Base-by-base conservation (phyloP, 257 asterid species). In the Plantago ovata region DNA sequence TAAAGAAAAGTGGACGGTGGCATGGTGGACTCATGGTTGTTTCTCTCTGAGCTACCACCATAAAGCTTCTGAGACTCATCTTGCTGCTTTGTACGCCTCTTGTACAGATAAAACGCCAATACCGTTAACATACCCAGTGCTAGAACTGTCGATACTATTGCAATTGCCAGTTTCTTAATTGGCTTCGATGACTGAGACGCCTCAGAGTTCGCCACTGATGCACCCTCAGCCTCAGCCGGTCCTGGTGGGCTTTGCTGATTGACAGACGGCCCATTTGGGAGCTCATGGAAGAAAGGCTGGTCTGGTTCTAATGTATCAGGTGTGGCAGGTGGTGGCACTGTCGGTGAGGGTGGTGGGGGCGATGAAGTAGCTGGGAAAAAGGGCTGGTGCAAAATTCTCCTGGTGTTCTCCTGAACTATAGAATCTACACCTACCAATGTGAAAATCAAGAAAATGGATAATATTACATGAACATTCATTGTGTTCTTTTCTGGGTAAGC, bases 371-470 rank as follows among this genome's bases (percentile, higher is more conserved):
- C 80, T 18, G 96, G 95, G 28, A 78, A 83, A 23, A 88, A 56
- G 2, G 95, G 96, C 20, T 92, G 95, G 60, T 92, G 98, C 14
- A 92, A 84, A 71, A 85, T 85, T 70, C 95, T 92, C 53, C 98
- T 82, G 62, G 42, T 61, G 21, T 19, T 64, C 20, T 53, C 65
- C 5, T 59, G 32, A 36, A 9, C 69, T 12, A 15, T 39, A 2
- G 47, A n/a, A 38, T 41, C 15, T 56, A 38, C 50, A 10, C 28
- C 13, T 1, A 57, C 39, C 46, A 40, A 21, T 57, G 62, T 39
- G 9, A 56, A 21, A 40, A 39, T 39, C 39, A 56, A 40, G 62
- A 40, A 55, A 57, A 57, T 40, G 70, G n/a, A n/a, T n/a, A 42
- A n/a, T 28, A 55, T 65, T 18, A 21, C 69, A 67, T 65, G 67